These are phyloP conservation scores for Stropharia rugosoannulata DNA, from an alignment of 768 basidiomycete genomes.

Conservation along the genomic window DNA sequence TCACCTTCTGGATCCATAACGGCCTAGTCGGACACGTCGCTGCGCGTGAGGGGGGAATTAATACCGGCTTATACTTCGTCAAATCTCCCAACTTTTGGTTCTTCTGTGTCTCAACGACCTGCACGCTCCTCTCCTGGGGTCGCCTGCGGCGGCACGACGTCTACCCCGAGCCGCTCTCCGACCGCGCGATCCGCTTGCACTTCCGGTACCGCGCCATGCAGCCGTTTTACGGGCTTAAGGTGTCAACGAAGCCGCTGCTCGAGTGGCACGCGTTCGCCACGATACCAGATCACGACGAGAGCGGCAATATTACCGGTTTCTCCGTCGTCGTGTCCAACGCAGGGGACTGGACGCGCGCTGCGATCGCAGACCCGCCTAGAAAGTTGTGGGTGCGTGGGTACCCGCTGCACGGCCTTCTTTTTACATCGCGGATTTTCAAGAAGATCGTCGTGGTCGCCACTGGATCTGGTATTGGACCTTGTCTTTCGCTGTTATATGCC, in stretches of 20 bases:
- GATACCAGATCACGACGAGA: conserved; percentile 32
- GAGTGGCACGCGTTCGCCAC: conserved; percentile 56
- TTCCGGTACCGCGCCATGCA: conserved; percentile 46
- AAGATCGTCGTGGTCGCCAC: conserved; percentile 54
- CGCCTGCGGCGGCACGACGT: conserved; percentile 48
- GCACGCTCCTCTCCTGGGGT: conserved; percentile 51
- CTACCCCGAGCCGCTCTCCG: conserved; percentile 49
- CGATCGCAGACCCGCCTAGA: conserved; percentile 47
- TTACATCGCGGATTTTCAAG: conserved; percentile 48
- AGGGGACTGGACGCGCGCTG: conserved; percentile 54
- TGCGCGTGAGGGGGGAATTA: conserved; percentile 31
- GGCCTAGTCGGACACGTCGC: conserved; percentile 31
- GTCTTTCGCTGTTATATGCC: conserved; percentile 34
- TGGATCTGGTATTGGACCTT: conserved; percentile 53
- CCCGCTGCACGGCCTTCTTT: conserved; percentile 48
- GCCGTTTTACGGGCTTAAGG: conserved; percentile 30
- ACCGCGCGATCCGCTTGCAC: conserved; percentile 52
- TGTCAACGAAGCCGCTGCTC: conserved; percentile 37
- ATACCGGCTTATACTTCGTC: conserved; percentile 41
- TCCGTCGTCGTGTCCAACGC: conserved; percentile 54
- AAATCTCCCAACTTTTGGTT: conserved; percentile 50
- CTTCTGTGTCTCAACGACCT: conserved; percentile 28
- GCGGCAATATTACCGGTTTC: conserved; percentile 38
- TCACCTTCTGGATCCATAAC: conserved; percentile 48
- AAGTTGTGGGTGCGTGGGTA: conserved; percentile 56